Base-by-base conservation (phyloP, 352 stramenopile species). In the Phytophthora colocasiae region DNA sequence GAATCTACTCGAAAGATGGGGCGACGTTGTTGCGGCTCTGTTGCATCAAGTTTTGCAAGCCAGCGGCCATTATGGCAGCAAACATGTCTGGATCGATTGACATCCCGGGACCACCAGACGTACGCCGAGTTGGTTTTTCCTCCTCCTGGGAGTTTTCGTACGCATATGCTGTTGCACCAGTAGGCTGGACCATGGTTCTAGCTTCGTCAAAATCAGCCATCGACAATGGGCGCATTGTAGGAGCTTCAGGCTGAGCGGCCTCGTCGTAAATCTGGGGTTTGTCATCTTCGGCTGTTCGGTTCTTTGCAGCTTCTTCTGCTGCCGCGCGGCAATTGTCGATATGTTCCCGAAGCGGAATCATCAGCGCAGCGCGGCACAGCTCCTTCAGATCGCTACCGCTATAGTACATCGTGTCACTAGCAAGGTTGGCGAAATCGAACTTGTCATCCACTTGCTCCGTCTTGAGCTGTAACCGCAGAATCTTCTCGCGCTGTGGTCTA, bases 361-460 rank as follows among this genome's bases (percentile, higher is more conserved):
- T 95, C 17, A 96, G 74, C 11, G 89, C 87, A 15, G 89, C 89
- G 22, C 87, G 84, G 76, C 89, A 96, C 48, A 96, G 69, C 60
- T 96, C 89, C 71, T 96, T 96, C 26, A 99, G 74, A 71, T 99
- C 97, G 55, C 94, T 98, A 34, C 97, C 97, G 40, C 95, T 98
- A 77, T 98, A 99, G 55, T 96, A 90, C 24, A 90, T 79, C 0
- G 94, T 98, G 45, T 91, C 77, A 41, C 86, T 77, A 17, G 91
- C 91, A 19, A 99, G 69, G 48, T 90, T 74, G 15, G 54, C 59
- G 51, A 98, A 90, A 71, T 97, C 73, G 44, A 98, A 92, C 60
- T 79, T 63, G 6, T 68, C 26, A 15, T 82, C 83, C 6, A 98
- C 41, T 4, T 41, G 58, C 69, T 99, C 95, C 34, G 90, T 96